Percentiles rank a stretch among this genome's conserved stretches.
Conservation (phyloP, 1,139 yeast species). For the Kodamaea arcana region DNA sequence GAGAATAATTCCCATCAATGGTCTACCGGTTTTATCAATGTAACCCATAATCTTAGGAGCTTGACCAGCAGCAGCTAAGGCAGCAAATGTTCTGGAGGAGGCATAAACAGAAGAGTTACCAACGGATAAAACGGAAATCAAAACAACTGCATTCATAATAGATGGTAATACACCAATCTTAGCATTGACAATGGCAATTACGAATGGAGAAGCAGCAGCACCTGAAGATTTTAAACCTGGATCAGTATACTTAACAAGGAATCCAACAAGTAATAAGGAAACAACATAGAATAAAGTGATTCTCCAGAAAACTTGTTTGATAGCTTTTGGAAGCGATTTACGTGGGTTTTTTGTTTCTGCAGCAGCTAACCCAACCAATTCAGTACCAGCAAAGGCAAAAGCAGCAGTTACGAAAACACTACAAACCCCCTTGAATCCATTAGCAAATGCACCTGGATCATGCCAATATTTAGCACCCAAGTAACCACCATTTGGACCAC, state of each 20-base stretch:
- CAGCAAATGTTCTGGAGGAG: conserved; percentile 76
- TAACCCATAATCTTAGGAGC: conserved; percentile 74
- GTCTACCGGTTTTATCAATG: conserved; percentile 73
- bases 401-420: conserved; percentile 42
- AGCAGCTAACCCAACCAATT: conserved; percentile 47
- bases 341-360: conserved; percentile 46
- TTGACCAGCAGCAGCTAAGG: conserved; percentile 76
- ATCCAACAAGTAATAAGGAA: conserved; percentile 57
- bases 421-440: conserved; percentile 43
- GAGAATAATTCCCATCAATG: conserved; percentile 58
- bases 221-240: conserved; percentile 46
- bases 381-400: conserved; percentile 42
- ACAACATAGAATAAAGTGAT: conserved; percentile 60
- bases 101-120: conserved; percentile 54
- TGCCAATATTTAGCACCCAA: conserved; percentile 49
- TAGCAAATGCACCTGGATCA: conserved; percentile 37
- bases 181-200: conserved; percentile 37
- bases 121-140: conserved; percentile 23
- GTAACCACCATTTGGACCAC: conserved; percentile 31
- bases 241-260: conserved; percentile 63
- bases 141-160: conserved; percentile 23
- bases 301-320: conserved; percentile 73
- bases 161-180: conserved; percentile 24
- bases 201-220: conserved; percentile 70
- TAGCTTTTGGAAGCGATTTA: conserved; percentile 61